phyloP scores from a whole-genome alignment of 176 grass and related monocot species.

The Bonia amplexicaulis region DNA sequence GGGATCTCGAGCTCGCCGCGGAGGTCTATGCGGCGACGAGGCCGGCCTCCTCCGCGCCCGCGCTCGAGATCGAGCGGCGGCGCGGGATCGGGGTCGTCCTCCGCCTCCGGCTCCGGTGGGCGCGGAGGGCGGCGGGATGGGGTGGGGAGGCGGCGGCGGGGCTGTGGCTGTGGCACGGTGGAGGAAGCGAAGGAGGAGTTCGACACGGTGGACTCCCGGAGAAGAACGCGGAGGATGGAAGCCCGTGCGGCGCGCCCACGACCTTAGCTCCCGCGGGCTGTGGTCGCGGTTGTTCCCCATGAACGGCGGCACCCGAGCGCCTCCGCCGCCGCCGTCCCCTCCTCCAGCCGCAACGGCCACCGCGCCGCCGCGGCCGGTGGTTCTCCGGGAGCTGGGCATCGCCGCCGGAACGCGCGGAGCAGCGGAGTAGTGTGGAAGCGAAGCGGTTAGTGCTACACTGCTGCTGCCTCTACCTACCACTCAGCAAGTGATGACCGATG shows the following conservation, averaged over 20 bases:
- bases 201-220: conserved; percentile 57
- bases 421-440: conserved; percentile 39
- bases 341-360: not conserved
- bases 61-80: conserved; percentile 40
- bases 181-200: conserved; percentile 10
- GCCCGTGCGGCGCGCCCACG: conserved; percentile 88
- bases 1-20: conserved; percentile 56
- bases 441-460: not conserved
- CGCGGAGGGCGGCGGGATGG: conserved; percentile 17
- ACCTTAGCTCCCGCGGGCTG: conserved; percentile 75
- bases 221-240: conserved; percentile 60
- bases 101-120: not conserved
- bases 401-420: not conserved
- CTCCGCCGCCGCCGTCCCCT: not conserved
- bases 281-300: conserved; percentile 59
- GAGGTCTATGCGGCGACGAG: conserved; percentile 45
- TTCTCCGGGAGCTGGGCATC: conserved; percentile 24
- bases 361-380: not conserved
- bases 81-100: conserved; percentile 18
- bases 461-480: not conserved
- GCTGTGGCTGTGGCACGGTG: conserved; percentile 11
- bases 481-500: not conserved
- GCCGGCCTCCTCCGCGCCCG: not conserved
- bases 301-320: conserved; percentile 60
- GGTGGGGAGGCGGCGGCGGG: conserved; percentile 6